These are phyloP conservation scores for Oldenlandia corymbosa DNA, from an alignment of 257 asterid genomes.

Conservation along the genomic window DNA sequence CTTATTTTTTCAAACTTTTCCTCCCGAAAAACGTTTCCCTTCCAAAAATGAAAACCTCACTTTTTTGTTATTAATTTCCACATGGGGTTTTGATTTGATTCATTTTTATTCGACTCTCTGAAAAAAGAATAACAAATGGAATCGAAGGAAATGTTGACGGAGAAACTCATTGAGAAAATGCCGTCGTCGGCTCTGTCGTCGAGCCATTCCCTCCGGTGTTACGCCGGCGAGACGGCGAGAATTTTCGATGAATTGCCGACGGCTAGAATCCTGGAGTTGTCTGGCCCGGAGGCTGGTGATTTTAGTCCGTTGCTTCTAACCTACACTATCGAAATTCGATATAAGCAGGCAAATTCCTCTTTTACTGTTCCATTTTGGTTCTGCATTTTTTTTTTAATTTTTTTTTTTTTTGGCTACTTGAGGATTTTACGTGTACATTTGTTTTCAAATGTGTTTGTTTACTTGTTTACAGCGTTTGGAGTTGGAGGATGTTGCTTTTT, in stretches of 20 bases:
- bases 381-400: background rate
- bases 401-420: background rate
- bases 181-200: conserved; percentile 37
- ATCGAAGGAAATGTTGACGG: conserved; percentile 55
- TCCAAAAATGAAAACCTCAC: background rate
- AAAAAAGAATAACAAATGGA: background rate
- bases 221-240: conserved; percentile 35
- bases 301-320: conserved; percentile 83
- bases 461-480: no score
- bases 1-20: background rate
- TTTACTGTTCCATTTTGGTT: background rate
- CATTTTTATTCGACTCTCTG: no score
- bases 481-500: no score
- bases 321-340: conserved; percentile 71
- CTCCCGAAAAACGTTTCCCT: background rate
- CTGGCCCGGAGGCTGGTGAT: conserved; percentile 78
- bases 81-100: background rate
- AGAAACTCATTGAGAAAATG: conserved; percentile 41
- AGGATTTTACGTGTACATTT: conserved; percentile 1
- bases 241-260: conserved; percentile 82
- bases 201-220: conserved; percentile 46
- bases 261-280: conserved; percentile 59
- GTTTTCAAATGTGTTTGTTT: background rate
- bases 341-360: conserved; percentile 62
- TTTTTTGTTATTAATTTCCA: background rate